A percentile compares a stretch with the other conserved stretches of the same genome.
These are phyloP conservation scores for Botrytis pseudocinerea DNA, from an alignment of 2,329 filamentous ascomycete genomes.

Conservation along the genomic window DNA sequence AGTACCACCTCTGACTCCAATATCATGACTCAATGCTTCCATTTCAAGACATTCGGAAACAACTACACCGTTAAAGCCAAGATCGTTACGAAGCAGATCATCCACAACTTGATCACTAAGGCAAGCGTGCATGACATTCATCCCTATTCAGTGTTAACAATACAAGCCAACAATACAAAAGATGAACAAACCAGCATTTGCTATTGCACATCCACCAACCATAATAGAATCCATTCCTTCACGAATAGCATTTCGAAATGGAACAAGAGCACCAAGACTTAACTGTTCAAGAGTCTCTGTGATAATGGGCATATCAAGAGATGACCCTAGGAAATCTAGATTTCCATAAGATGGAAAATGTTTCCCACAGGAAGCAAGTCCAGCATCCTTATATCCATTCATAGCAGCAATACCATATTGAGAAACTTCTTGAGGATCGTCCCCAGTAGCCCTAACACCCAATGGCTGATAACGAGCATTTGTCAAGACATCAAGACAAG, in stretches of 20 bases:
- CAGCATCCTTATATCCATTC: conserved; percentile 89
- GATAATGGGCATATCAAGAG: conserved; percentile 89
- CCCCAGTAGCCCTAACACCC: conserved; percentile 84
- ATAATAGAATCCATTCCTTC: conserved; percentile 93
- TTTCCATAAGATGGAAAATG: conserved; percentile 97
- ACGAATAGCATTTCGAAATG: conserved; percentile 85
- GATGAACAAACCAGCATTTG: conserved; percentile 53
- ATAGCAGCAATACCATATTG: conserved; percentile 89
- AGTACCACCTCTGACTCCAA: conserved; percentile 93
- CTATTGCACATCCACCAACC: conserved; percentile 90
- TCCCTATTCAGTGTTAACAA: conserved; percentile 54
- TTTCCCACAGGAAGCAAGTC: conserved; percentile 86
- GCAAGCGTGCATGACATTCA: conserved; percentile 95
- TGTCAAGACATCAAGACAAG: conserved; percentile 89
- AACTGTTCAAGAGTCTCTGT: conserved; percentile 92
- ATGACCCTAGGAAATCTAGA: conserved; percentile 87
- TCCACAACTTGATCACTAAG: conserved; percentile 96
- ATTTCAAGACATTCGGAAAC: conserved; percentile 96
- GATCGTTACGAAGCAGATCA: conserved; percentile 80
- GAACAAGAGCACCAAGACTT: conserved; percentile 86
- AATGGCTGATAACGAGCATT: conserved; percentile 90
- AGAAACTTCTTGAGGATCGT: conserved; percentile 93
- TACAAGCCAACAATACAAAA: background rate
- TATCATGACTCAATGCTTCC: conserved; percentile 92
- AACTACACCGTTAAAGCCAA: conserved; percentile 87